Percentiles rank a stretch among this genome's conserved stretches.
These are phyloP conservation scores for Senna siamea DNA, from an alignment of 306 rosid species.

Conservation along the genomic window DNA sequence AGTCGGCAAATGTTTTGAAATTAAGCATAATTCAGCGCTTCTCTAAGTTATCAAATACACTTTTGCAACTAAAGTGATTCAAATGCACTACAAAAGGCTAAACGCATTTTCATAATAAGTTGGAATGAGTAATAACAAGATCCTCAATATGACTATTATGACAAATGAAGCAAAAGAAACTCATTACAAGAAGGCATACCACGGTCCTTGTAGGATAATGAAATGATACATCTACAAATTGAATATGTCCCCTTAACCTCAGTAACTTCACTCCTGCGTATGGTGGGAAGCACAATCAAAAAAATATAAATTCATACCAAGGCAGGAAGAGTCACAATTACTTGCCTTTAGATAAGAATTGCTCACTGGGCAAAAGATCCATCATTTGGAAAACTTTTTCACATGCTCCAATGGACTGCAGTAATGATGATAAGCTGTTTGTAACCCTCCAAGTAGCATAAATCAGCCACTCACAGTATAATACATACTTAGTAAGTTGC, in stretches of 20 bases:
- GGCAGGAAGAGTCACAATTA: conserved; percentile 8
- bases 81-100: not conserved
- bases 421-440: conserved; percentile 67
- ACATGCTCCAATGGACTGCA: conserved; percentile 85
- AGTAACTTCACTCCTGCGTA: conserved; percentile 65
- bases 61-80: conserved; percentile 3
- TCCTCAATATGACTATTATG: conserved; percentile 20
- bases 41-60: not conserved
- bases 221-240: conserved; percentile 73
- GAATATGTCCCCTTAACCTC: conserved; percentile 62
- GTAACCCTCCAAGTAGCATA: conserved; percentile 88
- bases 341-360: conserved; percentile 68
- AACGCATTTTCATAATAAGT: not conserved
- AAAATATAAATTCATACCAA: conserved; percentile 3
- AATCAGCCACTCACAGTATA: conserved; percentile 91
- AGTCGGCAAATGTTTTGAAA: not conserved
- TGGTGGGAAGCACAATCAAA: conserved; percentile 37
- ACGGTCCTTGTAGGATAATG: conserved; percentile 60
- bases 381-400: conserved; percentile 65
- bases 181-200: conserved; percentile 39
- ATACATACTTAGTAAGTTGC: conserved; percentile 83
- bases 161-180: conserved; percentile 16
- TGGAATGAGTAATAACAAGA: not conserved
- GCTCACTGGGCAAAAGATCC: conserved; percentile 67
- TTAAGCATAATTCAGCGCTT: not conserved